Percentiles rank a stretch among this genome's conserved stretches.
Conservation (phyloP, 2,329 filamentous ascomycete genomes). For the Acrodontium crateriforme region DNA sequence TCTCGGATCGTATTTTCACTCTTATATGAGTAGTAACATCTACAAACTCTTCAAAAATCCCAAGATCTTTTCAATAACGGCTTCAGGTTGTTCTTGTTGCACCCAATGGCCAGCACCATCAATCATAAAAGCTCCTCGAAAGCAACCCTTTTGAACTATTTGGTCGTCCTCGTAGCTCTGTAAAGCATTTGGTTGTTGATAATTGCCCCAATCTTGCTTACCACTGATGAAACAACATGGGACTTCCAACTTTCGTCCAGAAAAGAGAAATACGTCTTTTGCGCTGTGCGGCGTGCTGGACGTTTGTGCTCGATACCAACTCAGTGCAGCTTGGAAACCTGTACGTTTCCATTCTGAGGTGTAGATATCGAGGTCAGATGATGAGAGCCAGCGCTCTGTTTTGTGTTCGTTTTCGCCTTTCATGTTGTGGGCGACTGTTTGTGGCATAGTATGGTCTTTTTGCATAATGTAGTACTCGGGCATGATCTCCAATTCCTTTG, state of each 20-base stretch:
- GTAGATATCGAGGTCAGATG: conserved; percentile 47
- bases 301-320: conserved; percentile 52
- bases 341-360: conserved; percentile 46
- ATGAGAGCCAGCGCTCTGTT: conserved; percentile 41
- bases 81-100: conserved; percentile 49
- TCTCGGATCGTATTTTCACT: too few species aligned
- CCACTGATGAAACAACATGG: conserved; percentile 50
- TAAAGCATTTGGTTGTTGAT: conserved; percentile 50
- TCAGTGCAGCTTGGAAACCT: conserved; percentile 51
- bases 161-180: conserved; percentile 37
- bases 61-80: conserved; percentile 35
- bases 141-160: conserved; percentile 32
- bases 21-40: too few species aligned
- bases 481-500: conserved; percentile 43
- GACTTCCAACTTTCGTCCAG: conserved; percentile 46
- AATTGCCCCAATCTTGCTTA: conserved; percentile 52
- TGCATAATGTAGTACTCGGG: conserved; percentile 59
- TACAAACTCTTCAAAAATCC: conserved; percentile 24
- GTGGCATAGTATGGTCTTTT: conserved; percentile 42
- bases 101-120: conserved; percentile 56
- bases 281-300: conserved; percentile 27
- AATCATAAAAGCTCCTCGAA: conserved; percentile 39
- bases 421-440: conserved; percentile 44
- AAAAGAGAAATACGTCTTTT: conserved; percentile 44
- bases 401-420: conserved; percentile 13